Percentiles rank a stretch among this genome's conserved stretches.
Evolutionary conservation across 2,329 filamentous ascomycete genomes (phyloP).

Genomic region (Monilinia fructigena): DNA sequence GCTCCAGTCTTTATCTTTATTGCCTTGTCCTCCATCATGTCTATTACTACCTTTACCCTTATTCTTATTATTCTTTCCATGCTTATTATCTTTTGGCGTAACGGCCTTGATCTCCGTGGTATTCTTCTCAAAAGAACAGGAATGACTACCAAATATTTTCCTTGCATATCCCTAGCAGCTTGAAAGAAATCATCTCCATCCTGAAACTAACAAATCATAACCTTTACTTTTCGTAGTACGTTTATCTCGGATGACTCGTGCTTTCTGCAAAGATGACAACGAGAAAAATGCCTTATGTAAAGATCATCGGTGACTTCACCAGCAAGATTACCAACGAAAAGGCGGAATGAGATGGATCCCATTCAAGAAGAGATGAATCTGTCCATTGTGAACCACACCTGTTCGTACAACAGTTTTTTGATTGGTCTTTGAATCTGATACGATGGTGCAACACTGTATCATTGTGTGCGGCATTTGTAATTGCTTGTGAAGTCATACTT

Average conservation of each 20-base stretch:
- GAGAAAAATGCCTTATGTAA: conserved; percentile 89
- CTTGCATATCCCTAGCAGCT: conserved; percentile 96
- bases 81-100: conserved; percentile 62
- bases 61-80: conserved; percentile 42
- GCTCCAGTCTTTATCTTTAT: conserved; percentile 45
- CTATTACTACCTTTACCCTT: conserved; percentile 43
- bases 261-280: conserved; percentile 88
- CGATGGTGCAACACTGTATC: conserved; percentile 46
- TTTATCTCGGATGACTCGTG: conserved; percentile 92
- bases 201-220: conserved; percentile 93
- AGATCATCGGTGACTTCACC: conserved; percentile 94
- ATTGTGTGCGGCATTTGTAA: conserved; percentile 46
- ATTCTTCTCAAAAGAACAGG: conserved; percentile 81
- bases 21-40: conserved; percentile 41
- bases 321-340: conserved; percentile 95
- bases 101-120: conserved; percentile 87
- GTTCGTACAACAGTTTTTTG: conserved; percentile 85
- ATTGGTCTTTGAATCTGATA: conserved; percentile 52
- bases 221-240: conserved; percentile 94
- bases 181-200: conserved; percentile 96
- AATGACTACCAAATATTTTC: conserved; percentile 96
- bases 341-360: conserved; percentile 91
- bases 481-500: conserved; percentile 81
- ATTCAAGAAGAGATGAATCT: conserved; percentile 84
- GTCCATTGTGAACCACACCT: conserved; percentile 90